Conservation (phyloP, 805 yeast species). For the Komagataella pseudopastoris region DNA sequence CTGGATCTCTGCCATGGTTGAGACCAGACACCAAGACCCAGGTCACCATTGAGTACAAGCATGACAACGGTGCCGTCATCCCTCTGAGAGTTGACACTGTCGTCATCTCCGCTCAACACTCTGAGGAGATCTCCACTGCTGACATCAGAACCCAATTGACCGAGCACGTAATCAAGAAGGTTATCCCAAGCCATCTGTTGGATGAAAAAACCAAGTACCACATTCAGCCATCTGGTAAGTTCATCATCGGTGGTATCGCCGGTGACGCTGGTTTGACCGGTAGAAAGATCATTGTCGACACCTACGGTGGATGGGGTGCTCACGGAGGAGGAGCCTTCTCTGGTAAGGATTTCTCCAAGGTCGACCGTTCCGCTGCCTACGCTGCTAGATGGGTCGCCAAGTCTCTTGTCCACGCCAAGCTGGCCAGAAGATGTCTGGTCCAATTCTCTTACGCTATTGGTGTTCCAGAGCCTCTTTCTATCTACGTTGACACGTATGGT, state of each 20-base stretch:
- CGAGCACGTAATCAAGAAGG: slow-evolving; percentile 79
- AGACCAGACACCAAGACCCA: slow-evolving; percentile 99
- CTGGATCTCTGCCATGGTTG: slow-evolving; percentile 88
- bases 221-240: slow-evolving; percentile 99
- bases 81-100: slow-evolving; percentile 96
- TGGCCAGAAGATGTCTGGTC: slow-evolving; percentile 94
- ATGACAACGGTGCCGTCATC: slow-evolving; percentile 89
- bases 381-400: slow-evolving; percentile 99
- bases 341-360: slow-evolving; percentile 99
- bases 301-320: slow-evolving; percentile 99
- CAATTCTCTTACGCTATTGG: slow-evolving; percentile 99
- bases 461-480: slow-evolving; percentile 98
- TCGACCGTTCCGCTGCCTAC: slow-evolving; percentile 99
- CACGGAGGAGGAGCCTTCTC: slow-evolving; percentile 99
- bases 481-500: slow-evolving; percentile 96
- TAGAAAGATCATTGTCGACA: slow-evolving; percentile 98
- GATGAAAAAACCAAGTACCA: slow-evolving; percentile 95
- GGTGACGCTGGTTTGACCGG: slow-evolving; percentile 99
- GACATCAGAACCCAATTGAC: slow-evolving; percentile 72
- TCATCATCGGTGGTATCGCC: slow-evolving; percentile 99
- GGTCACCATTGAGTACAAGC: slow-evolving; percentile 93
- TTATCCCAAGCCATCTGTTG: slow-evolving; percentile 78
- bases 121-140: slow-evolving; percentile 89
- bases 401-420: slow-evolving; percentile 87
- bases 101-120: slow-evolving; percentile 96